Evolutionary conservation across 306 rosid genomes (phyloP), one percentile per base, ranked within the genome.

Genomic region (Elaeagnus macrophylla): DNA sequence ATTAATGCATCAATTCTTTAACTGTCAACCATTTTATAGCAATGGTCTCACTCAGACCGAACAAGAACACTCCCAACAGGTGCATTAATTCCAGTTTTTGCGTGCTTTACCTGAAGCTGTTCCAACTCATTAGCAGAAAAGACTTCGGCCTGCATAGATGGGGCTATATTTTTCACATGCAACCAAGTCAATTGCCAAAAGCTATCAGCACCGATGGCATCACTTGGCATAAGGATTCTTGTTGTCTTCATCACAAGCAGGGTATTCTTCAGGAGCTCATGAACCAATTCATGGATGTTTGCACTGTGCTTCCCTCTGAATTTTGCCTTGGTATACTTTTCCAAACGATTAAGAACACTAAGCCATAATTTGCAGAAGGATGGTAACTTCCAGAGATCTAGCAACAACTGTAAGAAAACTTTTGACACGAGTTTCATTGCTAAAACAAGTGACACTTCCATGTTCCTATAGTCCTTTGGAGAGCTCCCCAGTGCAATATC

Each of bases 141-240:
- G 37, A 93, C 87, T 65, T 93, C 96, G 7, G 81, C 67, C 62
- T 93, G 93, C 85, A 87, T 71, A 7, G 88, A 78, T 1, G 86
- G 81, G 16, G 85, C 76, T 59, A 93, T 82, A 71, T 77, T 87
- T 53, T 87, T 87, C 50, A 84, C 96, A 55, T 93, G 95, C 46
- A 87, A 71, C 99, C 99, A 93, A 54, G 99, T 93, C 75, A 87
- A 66, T 67, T 93, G 87, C 99, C 99, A 93, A 60, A 93, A 72
- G 77, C 99, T 87, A 67, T 87, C 95, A 47, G 89, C 99, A 18
- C 96, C 99, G 49, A 93, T 51, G 17, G 96, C 95, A 64, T 85
- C 77, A 72, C 86, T 93, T 54, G 80, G 89, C 20, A 65, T 74
- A 50, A 93, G 89, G 48, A 93, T 75, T 56, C 96, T 95, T 47